Base-by-base conservation (phyloP, 768 basidiomycete species). In the Lepiota brunneoincarnata region DNA sequence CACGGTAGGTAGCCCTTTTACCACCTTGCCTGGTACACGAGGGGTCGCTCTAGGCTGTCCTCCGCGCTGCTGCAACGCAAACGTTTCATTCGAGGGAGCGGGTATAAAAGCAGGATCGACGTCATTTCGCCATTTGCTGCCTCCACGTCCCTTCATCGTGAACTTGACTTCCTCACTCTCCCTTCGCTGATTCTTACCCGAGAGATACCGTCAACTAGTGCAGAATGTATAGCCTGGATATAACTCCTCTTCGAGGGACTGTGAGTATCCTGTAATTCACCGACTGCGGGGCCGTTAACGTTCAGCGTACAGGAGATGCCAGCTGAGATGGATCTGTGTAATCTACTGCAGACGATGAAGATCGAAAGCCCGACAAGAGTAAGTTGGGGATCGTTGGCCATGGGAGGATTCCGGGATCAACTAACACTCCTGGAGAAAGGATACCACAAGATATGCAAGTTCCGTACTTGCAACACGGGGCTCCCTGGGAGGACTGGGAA, bases 241-340 rank as follows among this genome's bases (percentile, higher is more conserved):
- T 6, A n/a, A 14, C 31, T 15, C 10, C 41, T 21, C 31, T 51
- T 21, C 28, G 23, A 12, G 40, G 36, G 3, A 35, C 12, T n/a
- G 50, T 51, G n/a, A 42, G 50, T 36, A 5, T 9, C 31, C 20
- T 7, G 20, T 31, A 10, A 31, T 9, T 31, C 31, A 31, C 11
- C 7, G 11, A 10, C 31, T 31, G 7, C 11, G 31, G 11, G 11
- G 31, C 31, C 3, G 31, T 10, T 31, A 31, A 31, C 31, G 31
- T 31, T n/a, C n/a, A n/a, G n/a, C 42, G 14, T 35, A 5, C n/a
- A 54, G 53, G 38, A 54, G 26, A 38, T 48, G 28, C 53, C 45
- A 47, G 54, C 65, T 54, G 75, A 78, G 47, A 64, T 78, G 54
- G 79, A 84, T 64, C 69, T 85, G 23, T 84, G 83, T 61, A 71